Base-by-base conservation (phyloP, 148 eudicot species). In the Fagopyrum tataricum region DNA sequence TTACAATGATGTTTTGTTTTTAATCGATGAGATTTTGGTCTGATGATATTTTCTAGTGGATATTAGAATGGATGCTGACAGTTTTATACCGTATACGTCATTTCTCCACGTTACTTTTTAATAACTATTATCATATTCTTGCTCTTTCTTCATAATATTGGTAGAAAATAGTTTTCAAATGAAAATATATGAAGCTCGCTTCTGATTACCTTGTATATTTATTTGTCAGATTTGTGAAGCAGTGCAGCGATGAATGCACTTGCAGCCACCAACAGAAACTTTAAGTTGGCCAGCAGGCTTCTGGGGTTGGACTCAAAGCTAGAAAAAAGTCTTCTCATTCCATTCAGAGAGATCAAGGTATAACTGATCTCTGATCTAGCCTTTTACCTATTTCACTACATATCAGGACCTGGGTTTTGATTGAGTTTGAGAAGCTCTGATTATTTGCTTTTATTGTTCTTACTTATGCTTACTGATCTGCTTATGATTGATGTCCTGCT, bases 271-370 rank as follows among this genome's bases (percentile, higher is more conserved):
- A 95, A 92, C 83, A 79, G 99, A 75, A 95, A 95, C 72, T 95
- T 92, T 76, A 90, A 80, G 87, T 87, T 80, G 14, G 99, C 99
- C 21, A 77, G 97, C 77, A 84, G 89, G 76, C 86, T 95, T 70
- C 72, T 95, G 76, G 96, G 97, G 24, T 76, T 95, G 81, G 99
- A 95, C 76, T 82, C 92, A 2, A 95, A 95, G 86, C 91, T 95
- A 24, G 92, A 92, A 77, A 84, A 76, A 82, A 95, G 99, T 85
- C 83, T 95, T 73, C 94, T 95, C 66, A 92, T 95, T 53, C 99
- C 99, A 20, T 95, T 95, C 70, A 86, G 97, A 72, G 99, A 95
- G 83, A 95, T 95, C 84, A 95, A 95, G 99, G 99, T 94, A n/a
- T n/a, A 70, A 5, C 18, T 17, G 13, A 49, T 71, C 10, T n/a